phyloP scores from a whole-genome alignment of 1,284 basidiomycete genomes.

The Puccinia horiana region DNA sequence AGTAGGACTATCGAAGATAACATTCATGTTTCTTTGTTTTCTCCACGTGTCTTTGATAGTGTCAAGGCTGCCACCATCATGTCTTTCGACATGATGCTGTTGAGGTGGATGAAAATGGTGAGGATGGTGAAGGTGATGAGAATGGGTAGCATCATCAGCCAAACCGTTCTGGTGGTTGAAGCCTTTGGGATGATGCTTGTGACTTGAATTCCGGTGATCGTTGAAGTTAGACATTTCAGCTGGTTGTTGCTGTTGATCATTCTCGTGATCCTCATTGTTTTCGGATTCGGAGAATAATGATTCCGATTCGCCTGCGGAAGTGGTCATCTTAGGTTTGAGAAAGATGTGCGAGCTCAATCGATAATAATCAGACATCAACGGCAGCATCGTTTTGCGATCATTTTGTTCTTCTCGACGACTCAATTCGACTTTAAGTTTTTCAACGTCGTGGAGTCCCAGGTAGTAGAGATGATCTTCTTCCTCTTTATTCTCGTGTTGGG shows the following conservation, averaged over 20 bases:
- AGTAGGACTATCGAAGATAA: conserved; percentile 38
- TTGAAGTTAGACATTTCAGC: not conserved
- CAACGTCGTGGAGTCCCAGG: conserved; percentile 31
- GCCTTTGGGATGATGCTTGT: not conserved
- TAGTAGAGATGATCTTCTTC: conserved; percentile 42
- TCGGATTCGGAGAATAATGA: not conserved
- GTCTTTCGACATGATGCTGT: not conserved
- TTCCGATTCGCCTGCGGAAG: conserved; percentile 15
- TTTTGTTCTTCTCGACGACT: not conserved
- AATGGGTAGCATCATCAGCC: not conserved
- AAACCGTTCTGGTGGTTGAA: not conserved
- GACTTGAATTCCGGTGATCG: not conserved
- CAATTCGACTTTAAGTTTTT: conserved; percentile 24
- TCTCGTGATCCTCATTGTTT: not conserved
- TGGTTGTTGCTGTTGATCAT: conserved; percentile 8
- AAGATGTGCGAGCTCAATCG: conserved; percentile 32
- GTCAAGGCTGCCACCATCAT: conserved; percentile 13
- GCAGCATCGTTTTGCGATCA: conserved; percentile 11
- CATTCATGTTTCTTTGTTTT: conserved; percentile 35
- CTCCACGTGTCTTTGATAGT: conserved; percentile 47
- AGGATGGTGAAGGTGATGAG: not conserved
- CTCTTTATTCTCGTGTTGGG: not conserved
- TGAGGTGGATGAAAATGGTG: not conserved
- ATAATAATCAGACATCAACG: conserved; percentile 41
- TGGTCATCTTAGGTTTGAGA: conserved; percentile 47